Evolutionary conservation across 768 basidiomycete species (phyloP), one percentile per base, ranked within the genome.

Genomic region (Lanmaoa pseudosensibilis): DNA sequence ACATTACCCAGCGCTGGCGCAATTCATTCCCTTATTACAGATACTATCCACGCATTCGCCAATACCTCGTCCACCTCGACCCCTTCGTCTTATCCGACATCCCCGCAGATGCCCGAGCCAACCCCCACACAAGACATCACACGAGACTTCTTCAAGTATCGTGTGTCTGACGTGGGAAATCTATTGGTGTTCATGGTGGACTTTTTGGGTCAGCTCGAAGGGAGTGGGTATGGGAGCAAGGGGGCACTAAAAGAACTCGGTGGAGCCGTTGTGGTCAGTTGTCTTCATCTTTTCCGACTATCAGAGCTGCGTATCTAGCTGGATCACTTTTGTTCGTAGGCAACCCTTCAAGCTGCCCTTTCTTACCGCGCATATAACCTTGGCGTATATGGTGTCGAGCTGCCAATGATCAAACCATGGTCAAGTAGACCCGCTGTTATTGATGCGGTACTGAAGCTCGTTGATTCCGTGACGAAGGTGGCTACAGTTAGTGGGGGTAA

Each of bases 61-160:
- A 50, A 61, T 44, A 8, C 48, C 18, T 23, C 57, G 21, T 61
- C 62, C 27, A 40, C 54, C 13, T 62, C 53, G 32, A 57, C 54
- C 19, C 47, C 62, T 46, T 57, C 58, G 36, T 58, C 65, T 38
- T 38, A 52, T 46, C 40, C 38, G 34, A 41, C 49, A 25, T 57
- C 65, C 36, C 27, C 58, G 1, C 82, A 51, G 64, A 78, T 30
- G 78, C 78, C 18, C 75, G 87, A 63, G 77, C 73, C 47, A 54
- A 62, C 10, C 66, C 82, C 54, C 80, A 86, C 59, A 85, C 70
- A 94, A 66, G 94, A 97, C 65, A 73, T 86, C 19, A 82, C 94
- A 60, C 82, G 95, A 37, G 79, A 85, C 3, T 97, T 97, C 77
- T 95, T 98, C 82, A 81, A 89, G 41, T 76, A 80, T 27, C 80